These are phyloP conservation scores for Fomitopsis schrenkii DNA, from an alignment of 1,284 basidiomycete genomes.

Conservation along the genomic window DNA sequence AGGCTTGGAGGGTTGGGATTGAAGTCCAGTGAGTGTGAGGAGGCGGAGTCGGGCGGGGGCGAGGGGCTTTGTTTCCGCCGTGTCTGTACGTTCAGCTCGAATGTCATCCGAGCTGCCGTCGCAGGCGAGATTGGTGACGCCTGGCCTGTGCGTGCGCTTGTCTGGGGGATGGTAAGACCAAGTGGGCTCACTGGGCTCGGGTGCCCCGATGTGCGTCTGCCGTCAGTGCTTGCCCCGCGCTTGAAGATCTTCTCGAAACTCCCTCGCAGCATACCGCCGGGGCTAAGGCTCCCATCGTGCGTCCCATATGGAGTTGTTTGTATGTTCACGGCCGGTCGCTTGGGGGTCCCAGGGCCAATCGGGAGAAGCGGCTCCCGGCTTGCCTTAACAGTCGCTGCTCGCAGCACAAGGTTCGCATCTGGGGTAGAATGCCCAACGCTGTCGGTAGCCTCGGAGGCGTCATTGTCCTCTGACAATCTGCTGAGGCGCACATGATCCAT, in stretches of 20 bases:
- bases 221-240: constrained; percentile 54
- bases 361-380: constrained; percentile 69
- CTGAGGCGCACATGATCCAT: constrained; percentile 24
- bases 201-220: constrained; percentile 24
- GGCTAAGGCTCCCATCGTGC: constrained; percentile 26
- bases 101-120: constrained; percentile 17
- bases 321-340: constrained; percentile 24
- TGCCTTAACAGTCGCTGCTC: constrained; percentile 42
- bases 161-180: constrained; percentile 11
- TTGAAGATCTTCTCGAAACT: constrained; percentile 54
- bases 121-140: constrained; percentile 20
- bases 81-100: constrained; percentile 22
- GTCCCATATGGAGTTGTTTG: constrained; percentile 25
- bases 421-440: constrained; percentile 28
- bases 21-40: constrained; percentile 35
- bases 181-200: constrained; percentile 15
- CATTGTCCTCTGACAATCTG: constrained; percentile 21
- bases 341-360: constrained; percentile 26
- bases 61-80: constrained; percentile 22
- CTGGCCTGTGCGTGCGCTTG: constrained; percentile 18
- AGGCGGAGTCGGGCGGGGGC: constrained; percentile 16
- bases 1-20: constrained; percentile 30
- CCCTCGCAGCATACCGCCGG: constrained; percentile 42
- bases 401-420: constrained; percentile 23
- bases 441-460: constrained; percentile 29